A percentile compares a stretch with the other conserved stretches of the same genome.
phyloP scores from a whole-genome alignment of 2,329 filamentous ascomycete species.

The Pyrenophora seminiperda region DNA sequence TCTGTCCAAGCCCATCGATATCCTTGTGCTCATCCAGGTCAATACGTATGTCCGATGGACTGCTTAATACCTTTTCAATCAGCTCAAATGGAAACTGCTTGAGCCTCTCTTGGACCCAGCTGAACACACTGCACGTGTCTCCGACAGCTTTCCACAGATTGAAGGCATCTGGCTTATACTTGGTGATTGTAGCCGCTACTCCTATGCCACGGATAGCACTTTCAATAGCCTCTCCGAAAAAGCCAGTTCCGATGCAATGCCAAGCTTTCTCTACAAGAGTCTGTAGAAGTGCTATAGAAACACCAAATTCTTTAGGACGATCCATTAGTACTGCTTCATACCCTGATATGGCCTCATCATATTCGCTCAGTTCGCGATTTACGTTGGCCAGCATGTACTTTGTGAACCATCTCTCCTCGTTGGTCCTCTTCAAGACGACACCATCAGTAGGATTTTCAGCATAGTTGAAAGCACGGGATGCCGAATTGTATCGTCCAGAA shows the following conservation, averaged over 20 bases:
- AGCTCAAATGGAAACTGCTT: constrained; percentile 65
- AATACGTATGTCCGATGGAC: constrained; percentile 54
- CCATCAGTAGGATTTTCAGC: constrained; percentile 75
- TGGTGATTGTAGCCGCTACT: constrained; percentile 67
- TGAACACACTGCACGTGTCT: constrained; percentile 85
- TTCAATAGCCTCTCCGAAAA: constrained; percentile 81
- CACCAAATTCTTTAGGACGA: constrained; percentile 78
- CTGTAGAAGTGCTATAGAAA: constrained; percentile 85
- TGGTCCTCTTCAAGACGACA: constrained; percentile 57
- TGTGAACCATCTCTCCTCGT: constrained; percentile 88
- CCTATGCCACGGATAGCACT: constrained; percentile 71
- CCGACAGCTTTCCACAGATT: constrained; percentile 95
- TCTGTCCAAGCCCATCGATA: constrained; percentile 66
- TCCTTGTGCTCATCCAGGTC: constrained; percentile 66
- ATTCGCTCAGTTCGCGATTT: constrained; percentile 88
- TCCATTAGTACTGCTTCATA: constrained; percentile 74
- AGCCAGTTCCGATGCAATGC: constrained; percentile 76
- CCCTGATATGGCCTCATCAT: constrained; percentile 76
- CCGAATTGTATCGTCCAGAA: constrained; percentile 91
- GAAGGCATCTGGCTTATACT: constrained; percentile 72
- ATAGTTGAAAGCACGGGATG: constrained; percentile 85
- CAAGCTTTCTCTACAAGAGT: constrained; percentile 82
- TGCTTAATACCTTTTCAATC: constrained; percentile 64
- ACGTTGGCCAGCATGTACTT: constrained; percentile 97
- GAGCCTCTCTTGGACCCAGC: constrained; percentile 72